Evolutionary conservation across 805 yeast genomes (phyloP), one percentile per base, ranked within the genome.

Genomic region (Candida pseudoglaebosa): DNA sequence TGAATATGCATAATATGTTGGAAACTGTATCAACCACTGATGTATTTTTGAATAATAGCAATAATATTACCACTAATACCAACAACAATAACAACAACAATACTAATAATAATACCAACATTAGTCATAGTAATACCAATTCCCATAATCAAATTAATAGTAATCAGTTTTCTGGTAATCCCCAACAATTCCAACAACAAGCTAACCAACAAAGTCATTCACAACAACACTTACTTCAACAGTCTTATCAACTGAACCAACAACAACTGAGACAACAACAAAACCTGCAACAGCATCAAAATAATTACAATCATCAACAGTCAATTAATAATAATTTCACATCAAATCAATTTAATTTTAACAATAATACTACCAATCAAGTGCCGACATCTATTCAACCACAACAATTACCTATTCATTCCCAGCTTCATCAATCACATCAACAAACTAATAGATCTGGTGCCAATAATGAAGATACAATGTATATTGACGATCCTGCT

Each of bases 401-500:
- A 16, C 53, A 50, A 34, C 59, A 38, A 37, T 45, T 47, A 13
- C 52, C 46, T 32, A 37, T 38, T 15, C 36, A 33, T 22, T 24
- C 36, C 12, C 48, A 32, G 31, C 49, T 32, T 16, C 48, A 40
- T 9, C 50, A 44, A 28, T 37, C 36, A 10, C 49, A 46, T 16
- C 53, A 49, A 30, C 46, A 37, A 28, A 37, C 31, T 17, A 40
- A 31, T 17, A 37, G 54, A 61, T 37, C 66, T 68, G 26, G 65
- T 59, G 66, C 67, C 59, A 41, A 68, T 41, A 80, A 76, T 36
- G 80, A 78, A 44, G 78, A 73, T 48, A 81, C 80, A 41, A 82
- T 83, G 70, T 89, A 89, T 61, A 90, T 93, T 36, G 97, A 91
- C 62, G 97, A 93, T 61, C 99, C 98, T 0, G 96, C 97, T 1